A percentile compares a stretch with the other conserved stretches of the same genome.
Evolutionary conservation across 2,329 filamentous ascomycete species (phyloP).

Genomic region (Neonectria neomacrospora): DNA sequence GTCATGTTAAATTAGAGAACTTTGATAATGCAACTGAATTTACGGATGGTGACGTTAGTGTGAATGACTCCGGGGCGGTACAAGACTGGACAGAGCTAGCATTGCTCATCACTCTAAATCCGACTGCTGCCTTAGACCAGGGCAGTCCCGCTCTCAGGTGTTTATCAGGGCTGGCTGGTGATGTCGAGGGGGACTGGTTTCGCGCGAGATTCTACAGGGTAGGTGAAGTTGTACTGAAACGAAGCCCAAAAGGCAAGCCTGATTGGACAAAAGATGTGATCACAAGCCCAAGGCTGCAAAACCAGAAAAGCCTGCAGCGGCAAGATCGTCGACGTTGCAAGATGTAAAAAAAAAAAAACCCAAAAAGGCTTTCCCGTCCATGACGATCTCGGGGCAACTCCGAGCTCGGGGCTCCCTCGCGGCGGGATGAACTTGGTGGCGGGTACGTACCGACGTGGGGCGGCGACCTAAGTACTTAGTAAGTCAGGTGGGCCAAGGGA

Average conservation of each 20-base stretch:
- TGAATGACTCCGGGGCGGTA: neutral
- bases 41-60: too few species aligned
- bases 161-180: neutral
- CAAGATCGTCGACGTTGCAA: neutral
- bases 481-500: too few species aligned
- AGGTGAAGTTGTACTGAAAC: neutral
- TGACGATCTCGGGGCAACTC: slow-evolving; percentile 10
- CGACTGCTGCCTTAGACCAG: neutral
- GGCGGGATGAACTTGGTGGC: neutral
- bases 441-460: slow-evolving; percentile 22
- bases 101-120: neutral
- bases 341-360: neutral
- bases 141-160: neutral
- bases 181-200: neutral
- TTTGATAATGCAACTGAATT: too few species aligned
- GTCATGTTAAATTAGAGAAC: too few species aligned
- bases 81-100: too few species aligned
- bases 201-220: neutral
- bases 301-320: neutral
- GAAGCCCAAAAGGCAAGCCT: neutral
- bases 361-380: slow-evolving; percentile 5
- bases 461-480: too few species aligned
- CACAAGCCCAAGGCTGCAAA: neutral
- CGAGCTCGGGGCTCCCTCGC: slow-evolving; percentile 11
- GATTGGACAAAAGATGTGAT: neutral